These are phyloP conservation scores for Aspergillus bridgeri DNA, from an alignment of 495 filamentous ascomycete species.

Conservation along the genomic window DNA sequence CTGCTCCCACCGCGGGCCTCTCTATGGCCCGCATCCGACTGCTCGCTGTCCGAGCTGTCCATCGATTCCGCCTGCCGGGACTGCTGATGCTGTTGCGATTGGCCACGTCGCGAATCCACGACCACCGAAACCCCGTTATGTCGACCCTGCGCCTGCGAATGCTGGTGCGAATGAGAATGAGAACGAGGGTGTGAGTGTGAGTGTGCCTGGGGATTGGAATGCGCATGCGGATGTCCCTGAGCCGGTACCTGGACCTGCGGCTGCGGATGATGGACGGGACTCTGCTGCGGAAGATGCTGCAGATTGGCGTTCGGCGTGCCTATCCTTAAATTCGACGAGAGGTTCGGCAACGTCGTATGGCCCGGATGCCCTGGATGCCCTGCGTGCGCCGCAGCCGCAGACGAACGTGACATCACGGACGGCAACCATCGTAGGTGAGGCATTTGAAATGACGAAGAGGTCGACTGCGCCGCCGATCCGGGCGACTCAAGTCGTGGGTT, in stretches of 20 bases:
- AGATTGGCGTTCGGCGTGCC: slow-evolving; percentile 1
- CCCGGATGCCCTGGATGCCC: neutral
- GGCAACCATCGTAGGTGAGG: slow-evolving; percentile 26
- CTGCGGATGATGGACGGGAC: neutral
- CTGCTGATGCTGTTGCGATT: neutral
- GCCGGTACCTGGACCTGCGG: neutral
- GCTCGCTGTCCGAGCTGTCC: slow-evolving; percentile 22
- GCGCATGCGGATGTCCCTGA: neutral
- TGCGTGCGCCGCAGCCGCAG: neutral
- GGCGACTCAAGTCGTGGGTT: neutral
- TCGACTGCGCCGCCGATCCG: slow-evolving; percentile 1
- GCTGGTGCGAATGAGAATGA: slow-evolving; percentile 9
- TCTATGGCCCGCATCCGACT: slow-evolving; percentile 15
- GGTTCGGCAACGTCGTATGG: slow-evolving; percentile 11
- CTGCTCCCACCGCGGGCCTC: slow-evolving; percentile 14
- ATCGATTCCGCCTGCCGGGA: slow-evolving; percentile 1
- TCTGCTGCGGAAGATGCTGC: neutral
- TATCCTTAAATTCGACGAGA: slow-evolving; percentile 22
- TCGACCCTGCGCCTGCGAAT: neutral
- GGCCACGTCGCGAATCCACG: neutral
- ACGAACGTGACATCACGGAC: slow-evolving; percentile 19
- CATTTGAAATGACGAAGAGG: slow-evolving; percentile 20
- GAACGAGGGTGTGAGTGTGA: neutral
- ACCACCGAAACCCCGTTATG: neutral
- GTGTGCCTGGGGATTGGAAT: neutral